These are phyloP conservation scores for Coniferiporia sulphurascens DNA, from an alignment of 1,284 basidiomycete species.

Conservation along the genomic window DNA sequence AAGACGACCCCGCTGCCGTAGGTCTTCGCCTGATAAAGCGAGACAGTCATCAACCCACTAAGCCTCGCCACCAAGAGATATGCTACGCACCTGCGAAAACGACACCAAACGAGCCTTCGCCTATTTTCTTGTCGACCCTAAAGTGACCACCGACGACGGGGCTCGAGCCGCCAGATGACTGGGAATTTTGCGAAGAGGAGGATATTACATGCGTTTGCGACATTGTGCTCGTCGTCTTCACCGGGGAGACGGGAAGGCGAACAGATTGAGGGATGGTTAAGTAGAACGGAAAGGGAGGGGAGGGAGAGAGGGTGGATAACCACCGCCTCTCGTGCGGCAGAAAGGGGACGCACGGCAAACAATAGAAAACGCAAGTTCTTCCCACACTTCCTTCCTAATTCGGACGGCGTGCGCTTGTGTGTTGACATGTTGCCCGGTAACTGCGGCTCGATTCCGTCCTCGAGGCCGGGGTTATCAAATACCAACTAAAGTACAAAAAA, in stretches of 20 bases:
- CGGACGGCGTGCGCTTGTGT: not conserved
- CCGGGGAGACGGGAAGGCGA: not conserved
- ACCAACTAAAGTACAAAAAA: no score
- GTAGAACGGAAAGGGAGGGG: not conserved
- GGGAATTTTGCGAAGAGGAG: conserved; percentile 14
- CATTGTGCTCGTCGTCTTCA: conserved; percentile 3
- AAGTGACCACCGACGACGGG: conserved; percentile 66
- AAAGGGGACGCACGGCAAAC: conserved; percentile 39
- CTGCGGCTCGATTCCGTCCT: no score
- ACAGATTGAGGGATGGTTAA: not conserved
- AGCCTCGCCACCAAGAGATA: not conserved
- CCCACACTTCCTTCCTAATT: not conserved
- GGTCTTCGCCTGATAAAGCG: conserved; percentile 66
- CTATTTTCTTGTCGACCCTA: conserved; percentile 83
- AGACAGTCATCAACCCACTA: not conserved
- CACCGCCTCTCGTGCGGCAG: conserved; percentile 44
- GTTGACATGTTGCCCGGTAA: no score
- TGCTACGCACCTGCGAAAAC: conserved; percentile 64
- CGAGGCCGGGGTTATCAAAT: no score
- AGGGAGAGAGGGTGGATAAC: conserved; percentile 26
- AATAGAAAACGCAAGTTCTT: conserved; percentile 35
- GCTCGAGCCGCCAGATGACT: conserved; percentile 7
- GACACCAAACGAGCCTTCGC: conserved; percentile 81
- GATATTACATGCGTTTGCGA: conserved; percentile 18
- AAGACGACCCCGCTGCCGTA: conserved; percentile 72